Evolutionary conservation across 2,329 filamentous ascomycete genomes (phyloP).

Genomic region (Laburnicola sp.): DNA sequence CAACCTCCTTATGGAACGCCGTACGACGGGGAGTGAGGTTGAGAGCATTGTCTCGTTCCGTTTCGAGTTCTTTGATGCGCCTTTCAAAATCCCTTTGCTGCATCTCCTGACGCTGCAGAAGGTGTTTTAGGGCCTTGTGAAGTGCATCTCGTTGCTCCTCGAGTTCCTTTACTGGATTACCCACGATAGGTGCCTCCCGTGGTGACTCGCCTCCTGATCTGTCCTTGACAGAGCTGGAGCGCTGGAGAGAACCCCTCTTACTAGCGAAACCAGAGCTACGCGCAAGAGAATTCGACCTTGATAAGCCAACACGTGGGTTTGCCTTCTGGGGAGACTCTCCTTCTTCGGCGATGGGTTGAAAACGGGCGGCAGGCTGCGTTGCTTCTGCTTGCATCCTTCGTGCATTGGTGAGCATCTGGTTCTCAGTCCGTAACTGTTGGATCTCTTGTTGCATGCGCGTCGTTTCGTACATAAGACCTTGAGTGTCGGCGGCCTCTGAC

Average conservation of each 20-base stretch:
- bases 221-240: constrained; percentile 50
- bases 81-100: constrained; percentile 84
- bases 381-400: constrained; percentile 54
- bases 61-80: constrained; percentile 74
- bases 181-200: constrained; percentile 47
- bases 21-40: constrained; percentile 70
- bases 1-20: constrained; percentile 83
- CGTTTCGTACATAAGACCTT: constrained; percentile 76
- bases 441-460: constrained; percentile 83
- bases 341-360: constrained; percentile 66
- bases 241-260: constrained; percentile 55
- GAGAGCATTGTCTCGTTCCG: constrained; percentile 74
- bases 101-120: constrained; percentile 82
- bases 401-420: constrained; percentile 57
- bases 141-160: constrained; percentile 92
- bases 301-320: constrained; percentile 54
- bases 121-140: constrained; percentile 80
- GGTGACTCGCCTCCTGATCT: constrained; percentile 58
- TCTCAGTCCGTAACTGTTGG: constrained; percentile 64
- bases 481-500: constrained; percentile 69
- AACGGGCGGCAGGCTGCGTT: constrained; percentile 51
- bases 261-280: constrained; percentile 53
- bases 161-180: constrained; percentile 73
- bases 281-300: constrained; percentile 69
- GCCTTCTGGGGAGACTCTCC: constrained; percentile 44